phyloP scores from a whole-genome alignment of 129 eudicot genomes.

The Tagetes patula region DNA sequence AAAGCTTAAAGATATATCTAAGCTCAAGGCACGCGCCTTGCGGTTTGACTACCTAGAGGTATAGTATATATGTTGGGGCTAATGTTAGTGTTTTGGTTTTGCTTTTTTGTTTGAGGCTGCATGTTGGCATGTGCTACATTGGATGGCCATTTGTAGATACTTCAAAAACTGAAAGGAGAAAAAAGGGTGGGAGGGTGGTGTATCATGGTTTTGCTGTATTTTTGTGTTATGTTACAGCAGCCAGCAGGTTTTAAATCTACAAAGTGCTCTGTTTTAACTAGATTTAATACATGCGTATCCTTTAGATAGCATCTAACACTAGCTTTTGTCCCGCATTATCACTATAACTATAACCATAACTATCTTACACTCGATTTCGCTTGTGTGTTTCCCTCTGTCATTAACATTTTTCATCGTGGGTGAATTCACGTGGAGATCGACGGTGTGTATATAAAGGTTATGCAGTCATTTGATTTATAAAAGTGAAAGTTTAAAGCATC shows the following conservation, averaged over 20 bases:
- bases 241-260: not conserved
- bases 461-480: too few relatives aligned
- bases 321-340: not conserved
- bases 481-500: too few relatives aligned
- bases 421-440: too few relatives aligned
- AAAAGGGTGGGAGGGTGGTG: not conserved
- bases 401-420: too few relatives aligned
- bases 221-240: slow-evolving; percentile 23
- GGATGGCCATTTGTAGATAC: slow-evolving; percentile 21
- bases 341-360: too few relatives aligned
- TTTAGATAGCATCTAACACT: not conserved
- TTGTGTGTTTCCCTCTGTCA: too few relatives aligned
- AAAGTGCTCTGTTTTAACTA: not conserved
- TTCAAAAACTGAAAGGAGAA: not conserved
- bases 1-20: slow-evolving; percentile 17
- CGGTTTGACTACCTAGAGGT: too few relatives aligned
- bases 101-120: slow-evolving; percentile 15
- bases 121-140: slow-evolving; percentile 9
- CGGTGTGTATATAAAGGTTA: too few relatives aligned
- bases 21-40: not conserved
- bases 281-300: not conserved
- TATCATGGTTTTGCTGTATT: slow-evolving; percentile 12
- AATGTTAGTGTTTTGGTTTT: slow-evolving; percentile 14
- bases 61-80: slow-evolving; percentile 14
- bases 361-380: too few relatives aligned